phyloP scores from a whole-genome alignment of 345 rosid species.

The Viola odorata region DNA sequence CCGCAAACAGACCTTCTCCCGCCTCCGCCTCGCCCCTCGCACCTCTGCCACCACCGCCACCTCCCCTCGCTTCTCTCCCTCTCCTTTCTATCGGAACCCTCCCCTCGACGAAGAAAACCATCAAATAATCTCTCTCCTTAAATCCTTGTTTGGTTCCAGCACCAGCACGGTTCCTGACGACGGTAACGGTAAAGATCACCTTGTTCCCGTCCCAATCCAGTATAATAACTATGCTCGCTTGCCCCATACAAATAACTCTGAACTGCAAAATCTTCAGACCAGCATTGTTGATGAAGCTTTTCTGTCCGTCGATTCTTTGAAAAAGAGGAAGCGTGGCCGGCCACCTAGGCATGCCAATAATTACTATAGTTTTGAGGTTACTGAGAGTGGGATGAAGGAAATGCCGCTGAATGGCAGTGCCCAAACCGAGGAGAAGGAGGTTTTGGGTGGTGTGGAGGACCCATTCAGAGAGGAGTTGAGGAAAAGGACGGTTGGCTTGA shows the following conservation, averaged over 20 bases:
- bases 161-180: background rate
- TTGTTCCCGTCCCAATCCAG: slow-evolving; percentile 35
- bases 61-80: slow-evolving; percentile 17
- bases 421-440: slow-evolving; percentile 23
- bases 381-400: slow-evolving; percentile 11
- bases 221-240: slow-evolving; percentile 12
- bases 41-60: slow-evolving; percentile 13
- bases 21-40: slow-evolving; percentile 75
- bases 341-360: slow-evolving; percentile 14
- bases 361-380: slow-evolving; percentile 2
- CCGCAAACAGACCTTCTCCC: slow-evolving; percentile 86
- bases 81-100: slow-evolving; percentile 14
- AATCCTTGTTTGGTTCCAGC: slow-evolving; percentile 45
- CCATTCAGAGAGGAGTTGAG: slow-evolving; percentile 52
- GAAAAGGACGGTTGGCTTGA: slow-evolving; percentile 45
- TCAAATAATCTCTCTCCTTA: slow-evolving; percentile 40
- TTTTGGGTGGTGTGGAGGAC: slow-evolving; percentile 35
- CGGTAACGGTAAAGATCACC: slow-evolving; percentile 19
- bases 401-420: slow-evolving; percentile 1
- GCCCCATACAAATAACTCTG: slow-evolving; percentile 3
- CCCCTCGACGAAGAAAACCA: slow-evolving; percentile 44
- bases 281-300: slow-evolving; percentile 7
- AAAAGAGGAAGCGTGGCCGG: slow-evolving; percentile 13
- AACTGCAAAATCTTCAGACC: slow-evolving; percentile 18
- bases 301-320: background rate